phyloP scores from a whole-genome alignment of 257 asterid genomes.

The Solanum tarapatanum region DNA sequence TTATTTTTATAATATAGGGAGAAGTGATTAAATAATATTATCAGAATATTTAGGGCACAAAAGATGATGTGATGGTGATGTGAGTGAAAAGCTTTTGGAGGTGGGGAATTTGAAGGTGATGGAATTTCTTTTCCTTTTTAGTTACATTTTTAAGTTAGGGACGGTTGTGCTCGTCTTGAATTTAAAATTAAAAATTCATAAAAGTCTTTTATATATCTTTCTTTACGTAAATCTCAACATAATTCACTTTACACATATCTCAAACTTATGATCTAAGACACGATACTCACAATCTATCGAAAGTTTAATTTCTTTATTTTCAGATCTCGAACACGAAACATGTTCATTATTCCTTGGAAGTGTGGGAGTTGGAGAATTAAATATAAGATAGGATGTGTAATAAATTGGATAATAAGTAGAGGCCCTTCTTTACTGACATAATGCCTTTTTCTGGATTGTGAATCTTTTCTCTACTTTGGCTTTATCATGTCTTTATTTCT shows the following conservation, averaged over 20 bases:
- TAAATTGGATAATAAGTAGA: background rate
- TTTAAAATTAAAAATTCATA: too few species aligned
- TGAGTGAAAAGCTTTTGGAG: conserved; percentile 1
- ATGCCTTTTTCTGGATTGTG: background rate
- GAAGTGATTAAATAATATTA: background rate
- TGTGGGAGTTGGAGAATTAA: background rate
- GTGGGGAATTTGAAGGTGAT: background rate
- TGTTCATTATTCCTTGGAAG: background rate
- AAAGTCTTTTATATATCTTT: background rate
- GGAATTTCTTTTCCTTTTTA: background rate
- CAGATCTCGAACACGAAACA: background rate
- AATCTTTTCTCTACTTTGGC: background rate
- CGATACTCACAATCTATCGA: accelerated
- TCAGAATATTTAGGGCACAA: conserved; percentile 2
- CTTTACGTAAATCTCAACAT: accelerated
- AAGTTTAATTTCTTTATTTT: background rate
- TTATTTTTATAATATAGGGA: conserved; percentile 1
- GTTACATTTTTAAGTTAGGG: too few species aligned
- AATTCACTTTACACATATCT: accelerated
- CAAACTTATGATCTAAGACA: background rate
- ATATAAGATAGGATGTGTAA: background rate
- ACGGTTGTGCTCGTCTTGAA: background rate
- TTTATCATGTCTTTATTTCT: background rate
- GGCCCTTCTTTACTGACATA: background rate
- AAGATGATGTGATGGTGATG: conserved; percentile 37